These are phyloP conservation scores for Nasturtium officinale DNA, from an alignment of 345 rosid genomes.

Conservation along the genomic window DNA sequence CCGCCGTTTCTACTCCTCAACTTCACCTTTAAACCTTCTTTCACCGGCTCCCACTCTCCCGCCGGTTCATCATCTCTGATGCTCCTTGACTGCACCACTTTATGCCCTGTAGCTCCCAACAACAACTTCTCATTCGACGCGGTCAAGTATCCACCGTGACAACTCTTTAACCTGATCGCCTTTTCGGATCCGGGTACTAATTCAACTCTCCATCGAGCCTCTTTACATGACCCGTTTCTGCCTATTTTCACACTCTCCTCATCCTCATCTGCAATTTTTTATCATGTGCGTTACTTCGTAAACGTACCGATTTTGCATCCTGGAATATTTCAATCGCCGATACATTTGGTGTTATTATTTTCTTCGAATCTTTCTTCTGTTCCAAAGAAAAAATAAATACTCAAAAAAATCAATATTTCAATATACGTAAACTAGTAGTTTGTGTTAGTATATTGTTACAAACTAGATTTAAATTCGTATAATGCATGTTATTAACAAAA, in stretches of 20 bases:
- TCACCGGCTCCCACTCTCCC: slow-evolving; percentile 78
- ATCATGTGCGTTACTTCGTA: slow-evolving; percentile 64
- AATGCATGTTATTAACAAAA: neutral
- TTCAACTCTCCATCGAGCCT: slow-evolving; percentile 72
- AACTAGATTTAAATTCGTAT: no score
- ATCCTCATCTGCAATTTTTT: slow-evolving; percentile 76
- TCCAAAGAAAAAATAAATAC: neutral
- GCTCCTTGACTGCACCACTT: slow-evolving; percentile 64
- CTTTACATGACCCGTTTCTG: slow-evolving; percentile 61
- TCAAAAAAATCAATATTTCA: slow-evolving; percentile 1
- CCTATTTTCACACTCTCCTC: slow-evolving; percentile 73
- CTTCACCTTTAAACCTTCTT: slow-evolving; percentile 52
- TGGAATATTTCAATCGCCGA: slow-evolving; percentile 65
- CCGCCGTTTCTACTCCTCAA: slow-evolving; percentile 65
- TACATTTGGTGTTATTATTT: neutral
- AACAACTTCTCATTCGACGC: slow-evolving; percentile 72
- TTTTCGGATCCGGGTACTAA: slow-evolving; percentile 51
- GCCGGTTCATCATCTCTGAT: slow-evolving; percentile 53
- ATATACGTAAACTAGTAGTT: neutral
- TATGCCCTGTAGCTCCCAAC: slow-evolving; percentile 75
- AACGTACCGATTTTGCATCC: slow-evolving; percentile 69
- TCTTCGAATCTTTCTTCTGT: slow-evolving; percentile 31
- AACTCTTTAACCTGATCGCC: slow-evolving; percentile 68
- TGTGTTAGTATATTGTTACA: neutral
- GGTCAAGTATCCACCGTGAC: slow-evolving; percentile 71